phyloP scores from a whole-genome alignment of 345 rosid genomes.

The Mercurialis annua region DNA sequence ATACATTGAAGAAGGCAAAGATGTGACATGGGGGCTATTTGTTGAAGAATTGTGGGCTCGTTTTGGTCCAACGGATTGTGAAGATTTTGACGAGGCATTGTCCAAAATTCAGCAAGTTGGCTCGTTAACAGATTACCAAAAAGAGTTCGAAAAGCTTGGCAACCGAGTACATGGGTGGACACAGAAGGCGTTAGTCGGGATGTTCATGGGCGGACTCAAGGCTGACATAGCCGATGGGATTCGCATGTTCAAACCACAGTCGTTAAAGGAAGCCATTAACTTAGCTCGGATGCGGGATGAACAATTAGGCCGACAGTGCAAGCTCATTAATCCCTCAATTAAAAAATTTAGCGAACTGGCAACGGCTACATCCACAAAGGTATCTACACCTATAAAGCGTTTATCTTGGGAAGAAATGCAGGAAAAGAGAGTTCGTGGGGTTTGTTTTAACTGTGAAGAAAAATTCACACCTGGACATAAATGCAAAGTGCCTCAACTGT shows the following conservation, averaged over 20 bases:
- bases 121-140: not conserved
- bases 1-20: no score
- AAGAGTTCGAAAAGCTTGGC: not conserved
- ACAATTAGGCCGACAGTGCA: not conserved
- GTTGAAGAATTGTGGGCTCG: no score
- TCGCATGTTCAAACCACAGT: not conserved
- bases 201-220: constrained; percentile 4
- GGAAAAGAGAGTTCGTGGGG: not conserved
- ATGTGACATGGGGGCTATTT: no score
- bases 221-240: not conserved
- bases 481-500: not conserved
- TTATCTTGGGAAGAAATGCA: not conserved
- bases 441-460: constrained; percentile 3
- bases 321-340: not conserved
- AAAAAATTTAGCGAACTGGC: not conserved
- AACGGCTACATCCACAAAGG: not conserved
- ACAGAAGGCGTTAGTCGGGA: not conserved
- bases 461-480: not conserved
- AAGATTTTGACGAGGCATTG: not conserved
- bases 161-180: not conserved
- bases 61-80: no score
- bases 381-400: not conserved
- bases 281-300: not conserved
- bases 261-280: not conserved
- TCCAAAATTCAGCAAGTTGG: not conserved